Conservation (phyloP, 2,329 filamentous ascomycete genomes). For the Sordariomycetes sp. region DNA sequence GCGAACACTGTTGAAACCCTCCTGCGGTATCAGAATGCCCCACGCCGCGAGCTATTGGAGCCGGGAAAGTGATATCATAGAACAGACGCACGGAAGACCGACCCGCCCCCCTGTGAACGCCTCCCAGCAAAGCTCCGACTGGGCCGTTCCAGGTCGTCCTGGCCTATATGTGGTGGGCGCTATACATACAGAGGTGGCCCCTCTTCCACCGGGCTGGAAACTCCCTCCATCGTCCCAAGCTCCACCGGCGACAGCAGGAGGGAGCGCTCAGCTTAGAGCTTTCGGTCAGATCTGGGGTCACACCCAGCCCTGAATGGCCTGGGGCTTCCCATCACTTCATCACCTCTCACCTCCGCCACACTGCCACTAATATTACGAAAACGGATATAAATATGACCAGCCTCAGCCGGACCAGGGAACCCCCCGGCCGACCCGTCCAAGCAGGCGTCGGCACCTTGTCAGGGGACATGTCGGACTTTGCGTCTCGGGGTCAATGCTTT, state of each 20-base stretch:
- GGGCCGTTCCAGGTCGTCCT: neutral
- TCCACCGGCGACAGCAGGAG: neutral
- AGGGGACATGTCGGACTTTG: too few relatives aligned
- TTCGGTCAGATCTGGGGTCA: neutral
- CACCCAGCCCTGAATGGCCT: neutral
- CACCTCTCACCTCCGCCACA: neutral
- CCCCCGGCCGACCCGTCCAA: too few relatives aligned
- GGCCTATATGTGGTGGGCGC: neutral
- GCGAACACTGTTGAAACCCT: neutral
- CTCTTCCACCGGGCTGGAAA: neutral
- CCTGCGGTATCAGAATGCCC: neutral
- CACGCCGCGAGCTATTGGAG: neutral
- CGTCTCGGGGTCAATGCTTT: too few relatives aligned
- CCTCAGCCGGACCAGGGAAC: too few relatives aligned
- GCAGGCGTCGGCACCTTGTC: too few relatives aligned
- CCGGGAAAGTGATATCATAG: neutral
- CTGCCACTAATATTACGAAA: neutral
- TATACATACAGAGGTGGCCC: neutral
- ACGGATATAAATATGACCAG: neutral
- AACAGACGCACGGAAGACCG: neutral
- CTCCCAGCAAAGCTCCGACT: neutral
- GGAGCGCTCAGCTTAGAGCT: neutral
- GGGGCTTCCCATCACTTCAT: neutral
- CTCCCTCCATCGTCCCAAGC: neutral
- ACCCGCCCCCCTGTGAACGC: neutral